Conservation (phyloP, 495 filamentous ascomycete genomes). For the Xylaria scruposa region DNA sequence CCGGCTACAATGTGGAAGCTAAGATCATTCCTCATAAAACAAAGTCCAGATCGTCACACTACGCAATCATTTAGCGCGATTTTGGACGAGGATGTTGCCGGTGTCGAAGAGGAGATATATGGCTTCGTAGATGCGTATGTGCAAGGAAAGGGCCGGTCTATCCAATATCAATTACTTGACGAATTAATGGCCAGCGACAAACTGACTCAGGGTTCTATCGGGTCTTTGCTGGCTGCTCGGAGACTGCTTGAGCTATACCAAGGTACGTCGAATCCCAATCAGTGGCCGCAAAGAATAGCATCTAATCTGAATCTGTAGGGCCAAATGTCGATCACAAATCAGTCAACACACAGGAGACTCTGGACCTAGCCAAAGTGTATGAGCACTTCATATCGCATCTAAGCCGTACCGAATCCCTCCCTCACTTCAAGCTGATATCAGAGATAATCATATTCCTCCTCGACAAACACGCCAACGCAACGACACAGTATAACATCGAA, state of each 20-base stretch:
- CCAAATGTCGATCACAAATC: slow-evolving; percentile 6
- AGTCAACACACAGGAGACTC: slow-evolving; percentile 16
- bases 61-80: slow-evolving; percentile 24
- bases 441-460: slow-evolving; percentile 65
- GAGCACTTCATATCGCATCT: slow-evolving; percentile 43
- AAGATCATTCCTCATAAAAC: slow-evolving; percentile 45
- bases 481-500: slow-evolving; percentile 77
- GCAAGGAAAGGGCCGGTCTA: slow-evolving; percentile 20
- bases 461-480: slow-evolving; percentile 57
- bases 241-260: slow-evolving; percentile 37
- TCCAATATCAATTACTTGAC: slow-evolving; percentile 30
- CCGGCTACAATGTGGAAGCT: slow-evolving; percentile 47
- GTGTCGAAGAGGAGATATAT: slow-evolving; percentile 35
- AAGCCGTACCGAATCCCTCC: slow-evolving; percentile 43
- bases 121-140: slow-evolving; percentile 38
- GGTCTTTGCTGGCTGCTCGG: slow-evolving; percentile 35
- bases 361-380: slow-evolving; percentile 32
- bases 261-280: slow-evolving; percentile 27
- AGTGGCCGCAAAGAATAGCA: background rate
- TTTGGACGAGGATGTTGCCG: slow-evolving; percentile 30
- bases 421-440: slow-evolving; percentile 63
- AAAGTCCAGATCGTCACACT: slow-evolving; percentile 35
- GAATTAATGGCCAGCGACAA: slow-evolving; percentile 34
- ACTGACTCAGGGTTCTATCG: slow-evolving; percentile 32
- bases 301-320: slow-evolving; percentile 34